phyloP scores from a whole-genome alignment of 805 yeast genomes.

The Lipomyces chichibuensis region DNA sequence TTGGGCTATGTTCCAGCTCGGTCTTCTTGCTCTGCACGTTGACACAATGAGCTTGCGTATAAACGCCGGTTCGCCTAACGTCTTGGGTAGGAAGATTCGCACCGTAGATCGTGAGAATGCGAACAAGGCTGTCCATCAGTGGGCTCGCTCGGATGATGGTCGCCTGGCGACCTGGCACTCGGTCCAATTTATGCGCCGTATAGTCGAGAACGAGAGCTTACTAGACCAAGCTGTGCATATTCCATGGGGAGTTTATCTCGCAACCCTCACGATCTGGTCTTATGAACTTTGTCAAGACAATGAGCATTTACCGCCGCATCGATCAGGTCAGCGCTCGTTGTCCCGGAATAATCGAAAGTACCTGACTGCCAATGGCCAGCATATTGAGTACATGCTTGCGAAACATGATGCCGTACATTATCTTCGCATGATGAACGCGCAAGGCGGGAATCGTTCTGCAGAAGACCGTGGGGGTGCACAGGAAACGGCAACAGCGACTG shows the following conservation, averaged over 20 bases:
- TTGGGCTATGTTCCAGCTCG: slow-evolving; percentile 41
- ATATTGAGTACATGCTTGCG: slow-evolving; percentile 28
- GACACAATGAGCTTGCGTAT: slow-evolving; percentile 39
- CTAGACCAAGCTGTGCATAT: slow-evolving; percentile 40
- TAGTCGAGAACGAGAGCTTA: slow-evolving; percentile 36
- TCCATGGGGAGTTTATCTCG: slow-evolving; percentile 42
- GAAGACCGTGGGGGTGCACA: background rate
- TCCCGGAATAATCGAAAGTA: slow-evolving; percentile 18
- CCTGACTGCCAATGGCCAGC: slow-evolving; percentile 20
- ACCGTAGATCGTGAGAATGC: slow-evolving; percentile 36
- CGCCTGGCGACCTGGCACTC: slow-evolving; percentile 42
- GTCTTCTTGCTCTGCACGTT: slow-evolving; percentile 39
- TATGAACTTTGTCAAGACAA: slow-evolving; percentile 35
- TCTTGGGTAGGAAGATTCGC: slow-evolving; percentile 34
- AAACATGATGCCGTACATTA: slow-evolving; percentile 34
- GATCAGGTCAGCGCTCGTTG: background rate
- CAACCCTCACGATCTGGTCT: slow-evolving; percentile 41
- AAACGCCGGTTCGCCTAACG: slow-evolving; percentile 39
- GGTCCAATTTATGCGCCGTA: slow-evolving; percentile 38
- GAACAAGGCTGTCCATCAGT: slow-evolving; percentile 34
- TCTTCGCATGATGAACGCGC: slow-evolving; percentile 26
- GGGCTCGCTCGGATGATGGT: slow-evolving; percentile 41
- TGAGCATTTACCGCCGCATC: slow-evolving; percentile 13
- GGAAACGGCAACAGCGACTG: background rate
- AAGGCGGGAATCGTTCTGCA: slow-evolving; percentile 7